Conservation (phyloP, 1,139 yeast species). For the Suhomyces coccinellae region DNA sequence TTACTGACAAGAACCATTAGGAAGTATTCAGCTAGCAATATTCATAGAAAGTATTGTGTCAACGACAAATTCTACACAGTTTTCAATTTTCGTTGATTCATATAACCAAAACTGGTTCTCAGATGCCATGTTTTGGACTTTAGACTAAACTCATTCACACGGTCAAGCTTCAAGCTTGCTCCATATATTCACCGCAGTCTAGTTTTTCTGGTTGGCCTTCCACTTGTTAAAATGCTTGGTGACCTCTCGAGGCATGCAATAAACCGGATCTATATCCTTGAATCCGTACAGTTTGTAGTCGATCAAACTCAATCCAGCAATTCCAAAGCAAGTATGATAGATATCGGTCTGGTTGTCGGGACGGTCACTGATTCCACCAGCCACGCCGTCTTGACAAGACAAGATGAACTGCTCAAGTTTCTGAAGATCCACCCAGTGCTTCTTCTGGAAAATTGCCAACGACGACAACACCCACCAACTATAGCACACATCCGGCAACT, state of each 20-base stretch:
- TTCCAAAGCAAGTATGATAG: constrained; percentile 87
- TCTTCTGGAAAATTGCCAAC: constrained; percentile 61
- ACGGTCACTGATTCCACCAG: constrained; percentile 92
- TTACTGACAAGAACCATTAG: no score
- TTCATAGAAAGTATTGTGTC: no score
- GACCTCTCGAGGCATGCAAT: constrained; percentile 70
- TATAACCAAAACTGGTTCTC: no score
- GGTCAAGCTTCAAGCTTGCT: no score
- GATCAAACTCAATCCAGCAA: constrained; percentile 80
- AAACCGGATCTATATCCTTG: constrained; percentile 73
- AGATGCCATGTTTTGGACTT: no score
- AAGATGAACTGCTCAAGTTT: constrained; percentile 67
- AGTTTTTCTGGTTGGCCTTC: no score
- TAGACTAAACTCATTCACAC: no score
- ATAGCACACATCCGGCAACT: constrained; percentile 93
- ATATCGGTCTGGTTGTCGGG: constrained; percentile 91
- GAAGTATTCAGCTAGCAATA: no score
- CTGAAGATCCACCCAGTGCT: constrained; percentile 72
- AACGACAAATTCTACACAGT: no score
- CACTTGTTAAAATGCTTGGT: constrained; percentile 51
- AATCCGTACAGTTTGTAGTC: constrained; percentile 53
- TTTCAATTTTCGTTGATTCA: no score
- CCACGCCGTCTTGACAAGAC: constrained; percentile 69
- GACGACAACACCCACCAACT: constrained; percentile 97
- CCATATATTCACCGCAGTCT: no score